phyloP scores from a whole-genome alignment of 1,284 basidiomycete genomes.

The Sporisorium iseilematis-ciliati region DNA sequence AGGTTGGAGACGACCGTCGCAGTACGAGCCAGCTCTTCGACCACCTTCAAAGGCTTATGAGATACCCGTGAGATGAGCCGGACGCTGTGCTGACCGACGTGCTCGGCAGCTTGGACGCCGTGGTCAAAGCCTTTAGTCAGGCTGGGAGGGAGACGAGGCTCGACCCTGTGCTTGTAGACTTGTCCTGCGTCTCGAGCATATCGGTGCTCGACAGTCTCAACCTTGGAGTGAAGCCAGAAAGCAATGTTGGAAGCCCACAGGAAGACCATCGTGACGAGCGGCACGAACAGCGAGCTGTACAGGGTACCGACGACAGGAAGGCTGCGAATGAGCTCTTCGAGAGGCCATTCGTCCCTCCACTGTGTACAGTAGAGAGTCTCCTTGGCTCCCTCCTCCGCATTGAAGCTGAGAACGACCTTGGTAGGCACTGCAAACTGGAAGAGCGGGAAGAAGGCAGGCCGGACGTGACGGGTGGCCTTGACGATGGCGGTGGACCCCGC shows the following conservation, averaged over 20 bases:
- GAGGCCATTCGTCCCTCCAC: slow-evolving; percentile 51
- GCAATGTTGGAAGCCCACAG: slow-evolving; percentile 41
- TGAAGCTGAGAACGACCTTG: slow-evolving; percentile 39
- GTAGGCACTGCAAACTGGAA: slow-evolving; percentile 51
- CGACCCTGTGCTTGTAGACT: slow-evolving; percentile 20
- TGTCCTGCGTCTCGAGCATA: slow-evolving; percentile 19
- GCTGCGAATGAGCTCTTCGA: slow-evolving; percentile 24
- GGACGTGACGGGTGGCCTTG: slow-evolving; percentile 39
- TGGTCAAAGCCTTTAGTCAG: slow-evolving; percentile 40
- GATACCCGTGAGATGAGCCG: slow-evolving; percentile 25
- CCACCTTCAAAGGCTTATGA: slow-evolving; percentile 24
- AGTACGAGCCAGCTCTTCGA: slow-evolving; percentile 38
- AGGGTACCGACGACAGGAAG: slow-evolving; percentile 30
- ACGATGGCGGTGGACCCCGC: slow-evolving; percentile 38
- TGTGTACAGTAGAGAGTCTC: slow-evolving; percentile 52
- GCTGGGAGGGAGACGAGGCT: slow-evolving; percentile 36
- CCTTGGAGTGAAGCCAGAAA: slow-evolving; percentile 42
- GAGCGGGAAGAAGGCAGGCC: slow-evolving; percentile 52
- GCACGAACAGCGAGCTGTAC: slow-evolving; percentile 35
- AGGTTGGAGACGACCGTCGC: slow-evolving; percentile 32
- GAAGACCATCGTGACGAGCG: slow-evolving; percentile 36
- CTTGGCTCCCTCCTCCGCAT: slow-evolving; percentile 26
- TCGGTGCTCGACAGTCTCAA: slow-evolving; percentile 25
- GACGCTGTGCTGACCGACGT: slow-evolving; percentile 20
- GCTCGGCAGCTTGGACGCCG: slow-evolving; percentile 30